Base-by-base conservation (phyloP, 257 asterid genomes). In the Nicotiana attenuata region DNA sequence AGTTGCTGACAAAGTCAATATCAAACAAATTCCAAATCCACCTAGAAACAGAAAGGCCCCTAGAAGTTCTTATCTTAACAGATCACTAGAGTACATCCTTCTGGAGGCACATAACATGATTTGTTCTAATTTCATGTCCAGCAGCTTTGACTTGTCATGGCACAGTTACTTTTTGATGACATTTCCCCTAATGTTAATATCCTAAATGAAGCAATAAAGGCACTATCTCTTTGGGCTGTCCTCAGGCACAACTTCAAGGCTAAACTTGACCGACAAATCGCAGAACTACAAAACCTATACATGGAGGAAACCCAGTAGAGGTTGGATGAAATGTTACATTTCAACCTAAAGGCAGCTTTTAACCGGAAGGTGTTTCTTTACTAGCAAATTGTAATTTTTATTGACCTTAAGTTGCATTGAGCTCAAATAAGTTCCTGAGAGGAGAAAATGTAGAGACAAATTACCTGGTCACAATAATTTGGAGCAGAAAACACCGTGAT, bases 401-500 rank as follows among this genome's bases (percentile, higher is more conserved):
- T 61, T 14, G 77, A 78, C 52, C 59, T 22, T 20, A 50, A 45
- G 7, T 45, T 17, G 31, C 16, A 53, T 69, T 47, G 35, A 64
- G 20, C 82, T 31, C 57, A 31, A 26, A 47, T 7, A 6, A 31
- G 22, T 35, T 71, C 80, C 15, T 33, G 68, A 20, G 28, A 73
- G 85, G 7, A 67, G 69, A 80, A 69, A 45, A 8, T 11, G 53
- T n/a, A 83, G 65, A 81, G 84, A 22, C 41, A 85, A 20, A 63
- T 85, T 89, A 96, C 99, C 98, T 96, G 98, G 84, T 96, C 99
- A 84, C 98, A 94, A 85, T 94, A 96, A 88, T 96, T 96, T 69
- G 99, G 99, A 80, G 99, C 98, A 35, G 99, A 96, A 87, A 96
- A 96, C 15, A 96, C 99, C 3, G 98, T 96, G 61, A 96, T 94